These are phyloP conservation scores for Pythium insidiosum DNA, from an alignment of 352 stramenopile genomes.

Conservation along the genomic window DNA sequence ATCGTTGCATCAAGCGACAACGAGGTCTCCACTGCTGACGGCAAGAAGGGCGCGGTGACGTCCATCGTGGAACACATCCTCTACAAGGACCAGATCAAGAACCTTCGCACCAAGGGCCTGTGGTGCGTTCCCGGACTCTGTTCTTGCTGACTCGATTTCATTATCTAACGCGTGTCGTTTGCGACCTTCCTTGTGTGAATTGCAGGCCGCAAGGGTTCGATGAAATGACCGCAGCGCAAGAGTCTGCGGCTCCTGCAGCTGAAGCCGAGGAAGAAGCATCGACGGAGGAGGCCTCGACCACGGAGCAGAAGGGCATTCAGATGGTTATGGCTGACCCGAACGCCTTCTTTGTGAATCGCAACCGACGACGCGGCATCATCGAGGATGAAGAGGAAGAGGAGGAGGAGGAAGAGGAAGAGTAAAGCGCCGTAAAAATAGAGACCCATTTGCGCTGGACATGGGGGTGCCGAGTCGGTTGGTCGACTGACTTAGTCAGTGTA, in stretches of 20 bases:
- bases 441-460: too few relatives aligned
- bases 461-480: too few relatives aligned
- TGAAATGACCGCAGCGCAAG: slow-evolving; percentile 11
- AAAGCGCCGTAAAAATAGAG: slow-evolving; percentile 5
- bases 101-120: slow-evolving; percentile 91
- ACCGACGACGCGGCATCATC: slow-evolving; percentile 67
- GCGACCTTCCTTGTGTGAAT: too few relatives aligned
- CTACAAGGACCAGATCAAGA: slow-evolving; percentile 98
- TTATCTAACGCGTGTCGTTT: background rate
- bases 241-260: too few relatives aligned
- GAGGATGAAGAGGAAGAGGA: slow-evolving; percentile 1
- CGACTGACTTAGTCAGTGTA: too few relatives aligned
- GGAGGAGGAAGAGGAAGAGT: slow-evolving; percentile 12
- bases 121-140: slow-evolving; percentile 51
- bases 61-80: slow-evolving; percentile 95
- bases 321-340: slow-evolving; percentile 47
- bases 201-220: slow-evolving; percentile 56
- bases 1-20: slow-evolving; percentile 85
- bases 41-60: slow-evolving; percentile 86
- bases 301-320: slow-evolving; percentile 27
- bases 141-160: background rate
- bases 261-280: too few relatives aligned
- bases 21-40: slow-evolving; percentile 62
- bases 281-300: slow-evolving; percentile 1
- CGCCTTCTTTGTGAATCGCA: slow-evolving; percentile 63